Evolutionary conservation across 176 grass and related monocot genomes (phyloP), one percentile per base, ranked within the genome.

Genomic region (Pontederia paniculata): DNA sequence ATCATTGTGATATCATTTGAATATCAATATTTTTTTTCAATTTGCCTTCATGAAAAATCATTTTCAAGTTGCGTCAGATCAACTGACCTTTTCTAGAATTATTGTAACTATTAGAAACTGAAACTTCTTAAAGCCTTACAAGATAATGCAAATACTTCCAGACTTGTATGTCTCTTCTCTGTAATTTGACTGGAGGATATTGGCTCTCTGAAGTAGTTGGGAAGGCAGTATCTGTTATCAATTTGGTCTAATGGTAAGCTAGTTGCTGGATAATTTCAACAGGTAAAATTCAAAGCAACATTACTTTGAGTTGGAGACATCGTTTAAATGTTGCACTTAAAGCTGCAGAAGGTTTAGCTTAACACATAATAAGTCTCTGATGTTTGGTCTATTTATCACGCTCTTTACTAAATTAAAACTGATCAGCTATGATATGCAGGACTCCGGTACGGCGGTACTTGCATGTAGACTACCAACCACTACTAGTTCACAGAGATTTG

Each of bases 401-500:
- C n/a, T n/a, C n/a, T n/a, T n/a, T n/a, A n/a, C n/a, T n/a, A n/a
- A n/a, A n/a, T n/a, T n/a, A n/a, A n/a, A n/a, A n/a, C n/a, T n/a
- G n/a, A n/a, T n/a, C n/a, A n/a, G n/a, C n/a, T n/a, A 10, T 4
- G 2, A 16, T 8, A 12, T n/a, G 17, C 2, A 5, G 19, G 50
- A 42, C 9, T 16, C 1, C 55, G 81, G 86, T 81, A 31, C 47
- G 84, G 0, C 66, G 78, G 58, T 89, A 89, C 28, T 74, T 85
- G 2, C 71, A 81, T 62, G 84, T 62, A 44, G 74, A 45, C 0
- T 89, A 81, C 57, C 78, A 60, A 1, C 77, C 77, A 0, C 71
- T 61, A 7, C 2, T 81, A 9, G 70, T 76, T 52, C 86, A 89
- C 9, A 73, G 78, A 44, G 86, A 89, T 12, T 82, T 93, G 45